Percentiles rank a stretch among this genome's conserved stretches.
Conservation (phyloP, 2,329 filamentous ascomycete species). For the Didymella pomorum region DNA sequence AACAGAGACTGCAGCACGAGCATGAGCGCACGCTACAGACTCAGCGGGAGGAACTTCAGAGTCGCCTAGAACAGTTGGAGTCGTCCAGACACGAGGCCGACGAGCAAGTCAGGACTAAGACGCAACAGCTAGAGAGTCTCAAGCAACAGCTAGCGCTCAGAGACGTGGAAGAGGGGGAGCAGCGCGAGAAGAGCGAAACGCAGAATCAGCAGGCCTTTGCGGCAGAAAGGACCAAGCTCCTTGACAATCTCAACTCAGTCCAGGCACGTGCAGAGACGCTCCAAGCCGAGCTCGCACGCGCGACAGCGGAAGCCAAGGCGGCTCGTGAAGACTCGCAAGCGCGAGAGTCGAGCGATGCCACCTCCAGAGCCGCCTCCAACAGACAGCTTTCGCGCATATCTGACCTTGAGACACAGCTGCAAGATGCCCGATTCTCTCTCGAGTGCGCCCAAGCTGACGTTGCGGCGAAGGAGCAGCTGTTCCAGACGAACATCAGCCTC, state of each 20-base stretch:
- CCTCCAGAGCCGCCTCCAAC: neutral
- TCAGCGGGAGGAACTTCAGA: constrained; percentile 37
- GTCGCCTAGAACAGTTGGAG: constrained; percentile 27
- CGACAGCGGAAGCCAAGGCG: constrained; percentile 36
- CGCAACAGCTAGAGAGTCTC: constrained; percentile 25
- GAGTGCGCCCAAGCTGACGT: constrained; percentile 38
- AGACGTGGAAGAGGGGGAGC: constrained; percentile 21
- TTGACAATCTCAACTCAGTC: constrained; percentile 34
- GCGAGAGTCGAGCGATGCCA: neutral
- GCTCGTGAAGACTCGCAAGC: constrained; percentile 36
- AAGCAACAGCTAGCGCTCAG: constrained; percentile 27
- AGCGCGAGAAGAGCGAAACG: constrained; percentile 8
- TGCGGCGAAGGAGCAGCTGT: constrained; percentile 37
- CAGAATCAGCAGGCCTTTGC: constrained; percentile 13
- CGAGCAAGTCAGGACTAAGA: constrained; percentile 14
- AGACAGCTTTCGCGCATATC: constrained; percentile 11
- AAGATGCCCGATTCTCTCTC: constrained; percentile 35
- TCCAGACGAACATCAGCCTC: constrained; percentile 35
- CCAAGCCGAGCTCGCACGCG: constrained; percentile 37
- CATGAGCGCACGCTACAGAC: constrained; percentile 31
- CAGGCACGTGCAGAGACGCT: constrained; percentile 38
- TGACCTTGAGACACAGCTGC: constrained; percentile 36
- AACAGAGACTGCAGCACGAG: constrained; percentile 34
- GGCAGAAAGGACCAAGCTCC: constrained; percentile 20
- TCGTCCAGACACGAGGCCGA: constrained; percentile 29